Conservation (phyloP, 805 yeast species). For the Jamesozyma lodderae region DNA sequence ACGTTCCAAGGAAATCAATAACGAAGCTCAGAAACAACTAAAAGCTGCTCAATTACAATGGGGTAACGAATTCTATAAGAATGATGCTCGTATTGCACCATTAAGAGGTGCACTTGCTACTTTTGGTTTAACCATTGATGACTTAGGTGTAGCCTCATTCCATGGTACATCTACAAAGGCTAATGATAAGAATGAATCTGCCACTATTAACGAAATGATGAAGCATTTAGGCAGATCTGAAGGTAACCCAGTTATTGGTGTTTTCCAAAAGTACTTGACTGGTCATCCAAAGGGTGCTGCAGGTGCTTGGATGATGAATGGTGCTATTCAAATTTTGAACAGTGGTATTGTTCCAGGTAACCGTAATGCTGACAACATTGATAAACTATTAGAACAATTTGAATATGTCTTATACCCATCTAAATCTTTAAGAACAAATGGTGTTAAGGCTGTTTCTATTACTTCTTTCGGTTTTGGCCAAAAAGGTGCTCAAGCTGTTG, state of each 20-base stretch:
- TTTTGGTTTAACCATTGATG: conserved; percentile 87
- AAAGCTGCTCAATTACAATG: conserved; percentile 84
- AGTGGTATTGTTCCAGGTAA: conserved; percentile 96
- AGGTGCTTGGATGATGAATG: conserved; percentile 99
- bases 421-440: conserved; percentile 86
- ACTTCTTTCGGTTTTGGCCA: conserved; percentile 99
- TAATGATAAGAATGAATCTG: conserved; percentile 95
- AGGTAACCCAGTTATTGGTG: conserved; percentile 97
- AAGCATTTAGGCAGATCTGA: conserved; percentile 89
- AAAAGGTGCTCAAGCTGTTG: conserved; percentile 95
- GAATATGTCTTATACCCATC: conserved; percentile 92
- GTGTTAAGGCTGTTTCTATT: conserved; percentile 92
- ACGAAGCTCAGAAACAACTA: conserved; percentile 78
- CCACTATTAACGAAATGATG: conserved; percentile 87
- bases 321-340: conserved; percentile 88
- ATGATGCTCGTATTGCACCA: conserved; percentile 92
- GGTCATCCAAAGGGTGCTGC: conserved; percentile 99
- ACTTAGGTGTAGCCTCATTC: conserved; percentile 93
- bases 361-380: conserved; percentile 96
- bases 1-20: conserved; percentile 77
- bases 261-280: conserved; percentile 96
- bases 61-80: conserved; percentile 90
- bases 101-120: conserved; percentile 94
- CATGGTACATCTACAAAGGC: conserved; percentile 99
- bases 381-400: conserved; percentile 67